Evolutionary conservation across 192 early-diverging fungal species (phyloP).

Genomic region (Powellomyces hirtus): DNA sequence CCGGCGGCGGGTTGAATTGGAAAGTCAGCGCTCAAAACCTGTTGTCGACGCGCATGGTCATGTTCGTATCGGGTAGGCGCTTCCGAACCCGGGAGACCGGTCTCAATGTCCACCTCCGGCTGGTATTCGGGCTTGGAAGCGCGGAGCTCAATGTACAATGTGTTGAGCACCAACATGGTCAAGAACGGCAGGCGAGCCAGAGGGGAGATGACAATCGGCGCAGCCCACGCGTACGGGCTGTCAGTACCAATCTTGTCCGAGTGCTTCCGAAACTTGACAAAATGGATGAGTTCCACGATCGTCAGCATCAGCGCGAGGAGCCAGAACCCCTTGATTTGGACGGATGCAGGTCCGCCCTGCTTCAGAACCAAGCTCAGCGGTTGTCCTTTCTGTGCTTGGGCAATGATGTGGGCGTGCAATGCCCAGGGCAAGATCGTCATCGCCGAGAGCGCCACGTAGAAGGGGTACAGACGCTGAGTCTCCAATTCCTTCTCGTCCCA

Average conservation of each 20-base stretch:
- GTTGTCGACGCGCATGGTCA: not conserved
- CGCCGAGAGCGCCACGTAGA: not conserved
- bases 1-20: not conserved
- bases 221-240: not conserved
- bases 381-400: not conserved
- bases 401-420: not conserved
- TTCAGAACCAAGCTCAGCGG: not conserved
- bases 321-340: constrained; percentile 4
- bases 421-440: not conserved
- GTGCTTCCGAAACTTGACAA: not conserved
- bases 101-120: not conserved
- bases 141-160: not conserved
- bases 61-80: not conserved
- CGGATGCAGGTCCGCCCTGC: not conserved
- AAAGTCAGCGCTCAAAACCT: not conserved
- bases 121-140: not conserved
- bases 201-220: not conserved
- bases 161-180: not conserved
- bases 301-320: not conserved
- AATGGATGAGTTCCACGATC: not conserved
- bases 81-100: not conserved
- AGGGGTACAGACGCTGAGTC: not conserved
- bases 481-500: not conserved
- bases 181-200: not conserved
- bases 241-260: not conserved